These are phyloP conservation scores for Trichaptum fuscoviolaceum DNA, from an alignment of 768 basidiomycete genomes.

Conservation along the genomic window DNA sequence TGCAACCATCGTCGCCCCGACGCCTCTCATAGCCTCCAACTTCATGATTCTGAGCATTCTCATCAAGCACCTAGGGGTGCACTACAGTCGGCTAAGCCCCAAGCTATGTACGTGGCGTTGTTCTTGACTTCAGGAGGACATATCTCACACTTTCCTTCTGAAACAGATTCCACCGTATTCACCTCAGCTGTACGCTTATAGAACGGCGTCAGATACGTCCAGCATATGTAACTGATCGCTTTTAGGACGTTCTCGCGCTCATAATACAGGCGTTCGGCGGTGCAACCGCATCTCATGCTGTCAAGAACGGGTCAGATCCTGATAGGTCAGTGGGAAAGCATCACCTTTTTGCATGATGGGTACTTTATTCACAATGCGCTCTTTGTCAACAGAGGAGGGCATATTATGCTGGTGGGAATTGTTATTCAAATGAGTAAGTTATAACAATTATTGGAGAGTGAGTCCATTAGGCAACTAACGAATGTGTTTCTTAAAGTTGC, in stretches of 20 bases:
- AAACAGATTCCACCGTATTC: conserved; percentile 39
- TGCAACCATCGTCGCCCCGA: conserved; percentile 50
- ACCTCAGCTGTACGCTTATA: conserved; percentile 26
- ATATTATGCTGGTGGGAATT: conserved; percentile 62
- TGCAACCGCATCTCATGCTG: conserved; percentile 41
- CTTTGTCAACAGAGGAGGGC: conserved; percentile 26
- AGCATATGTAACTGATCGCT: conserved; percentile 9
- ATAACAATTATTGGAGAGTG: neutral
- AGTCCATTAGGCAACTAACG: conserved; percentile 1
- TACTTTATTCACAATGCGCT: neutral
- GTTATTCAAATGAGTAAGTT: conserved; percentile 47
- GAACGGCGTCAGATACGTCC: neutral
- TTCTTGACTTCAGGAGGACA: neutral
- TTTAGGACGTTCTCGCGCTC: conserved; percentile 50
- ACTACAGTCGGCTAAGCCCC: conserved; percentile 43
- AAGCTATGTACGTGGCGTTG: conserved; percentile 31
- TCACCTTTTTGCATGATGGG: neutral
- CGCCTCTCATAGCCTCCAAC: conserved; percentile 52
- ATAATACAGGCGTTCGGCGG: conserved; percentile 64
- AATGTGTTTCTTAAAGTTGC: conserved; percentile 26
- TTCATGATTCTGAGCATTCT: conserved; percentile 53
- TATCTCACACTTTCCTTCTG: neutral
- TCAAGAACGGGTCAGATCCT: neutral
- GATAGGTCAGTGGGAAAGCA: conserved; percentile 8
- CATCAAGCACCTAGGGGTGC: conserved; percentile 36